Base-by-base conservation (phyloP, 1,139 yeast species). In the Zygosaccharomyces pseudobailii region DNA sequence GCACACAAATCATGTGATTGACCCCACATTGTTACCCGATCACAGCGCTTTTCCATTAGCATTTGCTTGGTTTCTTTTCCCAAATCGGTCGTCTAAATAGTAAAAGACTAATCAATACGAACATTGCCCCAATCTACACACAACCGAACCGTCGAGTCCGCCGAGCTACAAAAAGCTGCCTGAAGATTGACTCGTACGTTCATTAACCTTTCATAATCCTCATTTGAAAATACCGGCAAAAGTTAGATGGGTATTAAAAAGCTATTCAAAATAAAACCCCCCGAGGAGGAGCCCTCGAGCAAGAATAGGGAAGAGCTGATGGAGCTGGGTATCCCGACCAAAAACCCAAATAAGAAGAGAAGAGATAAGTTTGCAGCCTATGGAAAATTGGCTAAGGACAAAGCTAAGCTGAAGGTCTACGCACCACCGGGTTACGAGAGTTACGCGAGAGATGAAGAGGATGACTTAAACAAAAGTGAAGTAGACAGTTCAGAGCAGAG, bases 361-460 rank as follows among this genome's bases (percentile, higher is more conserved):
- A 74, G 71, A 54, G 79, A 74, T 56, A 79, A 80, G 57, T 84
- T 84, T 63, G 79, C 83, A 7, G 89, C 88, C 3, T 84, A 83
- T 61, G 74, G 74, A 38, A 72, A 73, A 48, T 81, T 76, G 65
- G 85, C 87, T 10, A 76, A 74, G 53, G 80, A 79, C 42, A 71
- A 58, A 50, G 59, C 48, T 54, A 65, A 54, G 61, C 72, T 62
- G 68, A 78, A 59, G 35, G 59, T 64, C 13, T 52, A 79, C 71
- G 59, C 72, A 59, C 66, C 79, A 66, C 42, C 80, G 72, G 55
- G 80, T 50, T 69, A 69, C 51, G 70, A 67, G 44, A 53, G 56
- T 17, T 61, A 54, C 43, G 64, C 63, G 4, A 44, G 40, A 24
- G 56, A 55, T n/a, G 54, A 50, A 7, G 48, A 46, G 28, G 58